A percentile compares a stretch with the other conserved stretches of the same genome.
phyloP scores from a whole-genome alignment of 2,329 filamentous ascomycete species.

The Intubia oerlemansii region DNA sequence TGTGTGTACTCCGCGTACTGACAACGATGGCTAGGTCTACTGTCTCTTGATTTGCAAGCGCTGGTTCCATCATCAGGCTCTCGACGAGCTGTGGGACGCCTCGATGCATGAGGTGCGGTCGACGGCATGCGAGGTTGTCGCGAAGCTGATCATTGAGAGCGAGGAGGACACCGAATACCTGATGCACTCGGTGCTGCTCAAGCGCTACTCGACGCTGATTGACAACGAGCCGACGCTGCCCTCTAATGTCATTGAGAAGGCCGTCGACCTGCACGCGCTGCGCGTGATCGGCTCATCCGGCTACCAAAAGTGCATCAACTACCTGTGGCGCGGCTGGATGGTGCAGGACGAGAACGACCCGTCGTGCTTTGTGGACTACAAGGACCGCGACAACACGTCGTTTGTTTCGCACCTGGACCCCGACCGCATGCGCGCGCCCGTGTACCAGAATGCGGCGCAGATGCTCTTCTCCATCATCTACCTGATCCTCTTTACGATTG shows the following conservation, averaged over 20 bases:
- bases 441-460: constrained; percentile 83
- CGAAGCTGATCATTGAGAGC: constrained; percentile 67
- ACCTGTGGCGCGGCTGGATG: constrained; percentile 90
- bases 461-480: constrained; percentile 69
- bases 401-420: constrained; percentile 78
- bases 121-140: constrained; percentile 72
- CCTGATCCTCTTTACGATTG: constrained; percentile 65
- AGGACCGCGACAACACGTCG: constrained; percentile 53
- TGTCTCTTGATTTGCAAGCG: constrained; percentile 50
- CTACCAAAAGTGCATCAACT: constrained; percentile 86
- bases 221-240: constrained; percentile 52
- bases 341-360: constrained; percentile 90
- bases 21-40: constrained; percentile 34
- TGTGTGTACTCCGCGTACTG: too few relatives aligned
- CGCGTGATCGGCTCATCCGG: constrained; percentile 77
- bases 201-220: constrained; percentile 65
- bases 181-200: constrained; percentile 62
- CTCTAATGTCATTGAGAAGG: constrained; percentile 77
- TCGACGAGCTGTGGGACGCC: constrained; percentile 77
- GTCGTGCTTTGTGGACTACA: constrained; percentile 74
- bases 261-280: constrained; percentile 80
- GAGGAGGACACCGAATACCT: constrained; percentile 66
- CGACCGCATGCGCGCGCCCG: constrained; percentile 77
- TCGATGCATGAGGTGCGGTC: constrained; percentile 63
- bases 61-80: constrained; percentile 62